Evolutionary conservation across 441 rosid species (phyloP), one percentile per base, ranked within the genome.

Genomic region (Biscutella auriculata): DNA sequence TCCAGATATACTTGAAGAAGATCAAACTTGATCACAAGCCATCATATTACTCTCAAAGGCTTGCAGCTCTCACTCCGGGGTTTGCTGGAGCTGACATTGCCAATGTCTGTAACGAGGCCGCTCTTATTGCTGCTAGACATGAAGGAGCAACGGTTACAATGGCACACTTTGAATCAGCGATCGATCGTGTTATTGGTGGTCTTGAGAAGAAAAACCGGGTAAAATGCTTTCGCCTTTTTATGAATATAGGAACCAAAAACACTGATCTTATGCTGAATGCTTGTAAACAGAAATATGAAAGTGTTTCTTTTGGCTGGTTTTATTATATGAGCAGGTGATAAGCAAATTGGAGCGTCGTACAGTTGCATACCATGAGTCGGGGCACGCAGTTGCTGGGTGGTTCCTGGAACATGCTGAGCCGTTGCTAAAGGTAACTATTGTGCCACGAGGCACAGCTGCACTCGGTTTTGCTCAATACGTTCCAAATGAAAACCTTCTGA

Each of bases 31-130:
- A 84, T 42, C 78, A 70, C 5, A 72, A 75, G 41, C 92, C 92
- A 4, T 78, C 81, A 0, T 82, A 65, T 70, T 84, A 62, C 62
- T 84, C 92, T 62, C 81, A 84, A 25, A 78, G 92, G 70, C 84
- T 84, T 72, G 82, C 88, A 0, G 88, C 92, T 61, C 81, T 84
- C 7, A 84, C 92, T 26, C 88, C 92, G 6, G 92, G 92, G 14
- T 84, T 84, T 65, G 88, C 92, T 44, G 92, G 92, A 40, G 92
- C 92, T 9, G 92, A 84, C 62, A 84, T 84, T 59, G 92, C 88
- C 1, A 84, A 84, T 69, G 85, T 84, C 33, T 75, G 82, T 71
- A 84, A 84, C 51, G 92, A 84, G 55, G 92, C 92, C 6, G 92
- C 88, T 64, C 73, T 84, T 45, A 79, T 84, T 57, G 85, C 88